phyloP scores from a whole-genome alignment of 140 eudicot genomes.

The Ambrosia hybrid region DNA sequence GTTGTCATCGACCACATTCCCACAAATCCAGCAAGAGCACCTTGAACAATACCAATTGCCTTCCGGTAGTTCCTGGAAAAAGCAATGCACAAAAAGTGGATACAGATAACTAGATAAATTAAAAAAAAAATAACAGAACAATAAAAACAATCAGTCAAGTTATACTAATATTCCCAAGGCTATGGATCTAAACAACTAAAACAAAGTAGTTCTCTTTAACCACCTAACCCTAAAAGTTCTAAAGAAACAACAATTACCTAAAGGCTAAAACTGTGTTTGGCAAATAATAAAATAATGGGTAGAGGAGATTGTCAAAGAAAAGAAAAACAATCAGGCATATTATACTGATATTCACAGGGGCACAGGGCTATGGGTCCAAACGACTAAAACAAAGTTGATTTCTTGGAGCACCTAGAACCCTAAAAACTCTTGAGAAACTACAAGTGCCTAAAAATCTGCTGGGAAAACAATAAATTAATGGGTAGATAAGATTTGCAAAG shows the following conservation, averaged over 20 bases:
- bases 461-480: conserved; percentile 2
- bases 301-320: too few species aligned
- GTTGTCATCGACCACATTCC: conserved; percentile 54
- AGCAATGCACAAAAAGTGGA: conserved; percentile 9
- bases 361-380: too few species aligned
- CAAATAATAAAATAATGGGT: too few species aligned
- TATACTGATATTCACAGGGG: too few species aligned
- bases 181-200: neutral
- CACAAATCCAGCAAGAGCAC: conserved; percentile 86
- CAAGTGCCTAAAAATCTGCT: neutral
- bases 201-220: neutral
- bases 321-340: too few species aligned
- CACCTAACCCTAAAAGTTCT: too few species aligned
- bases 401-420: conserved; percentile 14
- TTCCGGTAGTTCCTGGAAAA: conserved; percentile 81
- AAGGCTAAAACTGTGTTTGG: too few species aligned
- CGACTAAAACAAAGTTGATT: neutral
- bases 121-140: conserved; percentile 1
- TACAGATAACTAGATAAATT: conserved; percentile 4
- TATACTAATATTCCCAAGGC: neutral
- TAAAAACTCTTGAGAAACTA: conserved; percentile 9
- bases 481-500: conserved; percentile 14
- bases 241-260: too few species aligned
- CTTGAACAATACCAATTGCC: conserved; percentile 96
- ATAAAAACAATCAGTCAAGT: neutral